Evolutionary conservation across 1,284 basidiomycete species (phyloP).

Genomic region (Microbotryum violaceum): DNA sequence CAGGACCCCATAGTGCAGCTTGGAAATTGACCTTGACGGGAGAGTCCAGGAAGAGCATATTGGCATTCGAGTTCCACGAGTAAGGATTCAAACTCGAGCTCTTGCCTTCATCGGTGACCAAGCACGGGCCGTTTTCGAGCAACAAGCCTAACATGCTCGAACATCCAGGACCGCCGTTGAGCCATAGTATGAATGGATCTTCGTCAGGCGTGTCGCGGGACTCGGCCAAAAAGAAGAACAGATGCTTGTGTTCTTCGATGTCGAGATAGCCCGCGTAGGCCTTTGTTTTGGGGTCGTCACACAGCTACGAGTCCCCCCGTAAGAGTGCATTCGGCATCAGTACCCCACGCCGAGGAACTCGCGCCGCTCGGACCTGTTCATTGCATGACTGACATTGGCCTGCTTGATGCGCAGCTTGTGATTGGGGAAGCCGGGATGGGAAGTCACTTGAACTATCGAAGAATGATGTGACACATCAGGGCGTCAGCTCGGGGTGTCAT

Average conservation of each 20-base stretch:
- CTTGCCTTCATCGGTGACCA: slow-evolving; percentile 58
- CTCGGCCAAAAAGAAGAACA: slow-evolving; percentile 84
- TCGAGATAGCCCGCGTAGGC: slow-evolving; percentile 75
- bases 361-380: not conserved
- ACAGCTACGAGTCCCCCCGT: slow-evolving; percentile 47
- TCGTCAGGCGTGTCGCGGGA: slow-evolving; percentile 57
- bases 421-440: slow-evolving; percentile 59
- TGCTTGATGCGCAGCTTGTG: slow-evolving; percentile 62
- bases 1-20: no score
- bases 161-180: slow-evolving; percentile 65
- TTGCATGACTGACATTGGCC: slow-evolving; percentile 43
- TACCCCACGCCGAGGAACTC: no score
- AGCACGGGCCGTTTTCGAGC: slow-evolving; percentile 80
- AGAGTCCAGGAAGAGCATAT: slow-evolving; percentile 70
- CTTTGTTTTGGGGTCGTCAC: slow-evolving; percentile 72
- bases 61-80: slow-evolving; percentile 61
- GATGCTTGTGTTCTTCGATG: slow-evolving; percentile 70
- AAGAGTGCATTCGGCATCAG: not conserved
- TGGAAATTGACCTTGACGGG: slow-evolving; percentile 42
- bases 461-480: no score
- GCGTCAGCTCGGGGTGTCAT: no score
- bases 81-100: slow-evolving; percentile 64
- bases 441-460: slow-evolving; percentile 59
- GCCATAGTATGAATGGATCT: slow-evolving; percentile 78
- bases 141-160: slow-evolving; percentile 31